Base-by-base conservation (phyloP, 306 rosid species). In the Begonia masoniana region DNA sequence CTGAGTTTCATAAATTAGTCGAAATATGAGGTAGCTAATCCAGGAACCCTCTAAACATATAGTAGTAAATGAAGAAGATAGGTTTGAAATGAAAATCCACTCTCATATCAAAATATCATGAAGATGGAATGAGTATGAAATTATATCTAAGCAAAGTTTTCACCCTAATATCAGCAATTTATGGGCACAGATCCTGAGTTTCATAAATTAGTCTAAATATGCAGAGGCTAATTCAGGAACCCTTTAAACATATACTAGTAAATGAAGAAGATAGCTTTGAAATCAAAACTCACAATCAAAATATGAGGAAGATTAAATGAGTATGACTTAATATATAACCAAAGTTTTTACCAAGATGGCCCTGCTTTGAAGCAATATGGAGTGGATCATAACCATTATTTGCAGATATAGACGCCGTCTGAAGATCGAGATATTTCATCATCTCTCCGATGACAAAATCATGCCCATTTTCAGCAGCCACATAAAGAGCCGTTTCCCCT, bases 401-500 rank as follows among this genome's bases (percentile, higher is more conserved):
- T 46, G 97, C 95, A 0, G 71, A 21, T 26, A 89, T 68, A 49
- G 84, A 89, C 58, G 97, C 91, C 53, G 82, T 64, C 54, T 89
- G 82, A 66, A 89, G 83, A 76, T 89, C 82, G 80, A 75, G 74
- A 71, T 76, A 61, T 68, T 74, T 80, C 66, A 85, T 64, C 84
- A 89, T 82, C 74, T 82, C 95, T 42, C 71, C 74, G 48, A 85
- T 91, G 51, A 85, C 66, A 43, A 62, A 13, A 59, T 76, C 74
- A 59, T 85, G 78, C 15, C 95, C 97, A 56, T 73, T 74, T 65
- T 89, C 97, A 2, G 97, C 80, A 2, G 97, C 95, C 11, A 55
- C 85, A 60, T 89, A 89, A 57, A 89, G 94, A 43, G 97, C 79
- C 50, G 97, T 89, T 73, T 89, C 97, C 57, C 85, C 95, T 65